phyloP scores from a whole-genome alignment of 2,329 filamentous ascomycete genomes.

The Ceratocystis colombiana region DNA sequence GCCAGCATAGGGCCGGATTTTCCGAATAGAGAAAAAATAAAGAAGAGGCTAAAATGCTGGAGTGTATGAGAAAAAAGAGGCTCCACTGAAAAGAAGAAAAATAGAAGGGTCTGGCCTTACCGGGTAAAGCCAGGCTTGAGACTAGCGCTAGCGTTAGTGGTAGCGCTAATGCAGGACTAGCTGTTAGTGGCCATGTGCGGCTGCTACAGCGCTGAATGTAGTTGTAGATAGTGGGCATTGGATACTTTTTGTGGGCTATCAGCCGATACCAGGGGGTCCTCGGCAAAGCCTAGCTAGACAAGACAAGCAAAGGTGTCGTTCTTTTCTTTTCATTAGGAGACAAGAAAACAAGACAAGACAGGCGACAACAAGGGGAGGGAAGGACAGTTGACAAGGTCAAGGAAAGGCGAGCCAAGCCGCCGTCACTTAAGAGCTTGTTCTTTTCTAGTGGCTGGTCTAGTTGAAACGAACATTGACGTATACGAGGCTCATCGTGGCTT shows the following conservation, averaged over 20 bases:
- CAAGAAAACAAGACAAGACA: not conserved
- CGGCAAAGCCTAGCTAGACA: too few relatives aligned
- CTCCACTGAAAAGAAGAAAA: conserved; percentile 6
- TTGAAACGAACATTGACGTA: not conserved
- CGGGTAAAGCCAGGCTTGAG: not conserved
- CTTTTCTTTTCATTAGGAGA: not conserved
- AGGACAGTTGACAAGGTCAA: not conserved
- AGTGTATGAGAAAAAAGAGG: not conserved
- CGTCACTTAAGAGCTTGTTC: conserved; percentile 8
- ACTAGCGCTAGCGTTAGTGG: not conserved
- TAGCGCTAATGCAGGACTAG: not conserved
- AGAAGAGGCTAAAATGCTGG: not conserved
- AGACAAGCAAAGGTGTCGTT: too few relatives aligned
- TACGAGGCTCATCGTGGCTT: not conserved
- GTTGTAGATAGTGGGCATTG: not conserved
- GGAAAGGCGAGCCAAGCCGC: not conserved
- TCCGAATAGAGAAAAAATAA: not conserved
- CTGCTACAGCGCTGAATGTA: not conserved
- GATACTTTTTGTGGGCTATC: not conserved
- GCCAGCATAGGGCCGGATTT: not conserved
- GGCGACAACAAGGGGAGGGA: not conserved
- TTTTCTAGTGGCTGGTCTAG: not conserved
- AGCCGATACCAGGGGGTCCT: too few relatives aligned
- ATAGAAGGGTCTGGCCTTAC: conserved; percentile 5
- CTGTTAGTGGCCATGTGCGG: not conserved